These are phyloP conservation scores for Calonectria montana DNA, from an alignment of 2,329 filamentous ascomycete genomes.

Conservation along the genomic window DNA sequence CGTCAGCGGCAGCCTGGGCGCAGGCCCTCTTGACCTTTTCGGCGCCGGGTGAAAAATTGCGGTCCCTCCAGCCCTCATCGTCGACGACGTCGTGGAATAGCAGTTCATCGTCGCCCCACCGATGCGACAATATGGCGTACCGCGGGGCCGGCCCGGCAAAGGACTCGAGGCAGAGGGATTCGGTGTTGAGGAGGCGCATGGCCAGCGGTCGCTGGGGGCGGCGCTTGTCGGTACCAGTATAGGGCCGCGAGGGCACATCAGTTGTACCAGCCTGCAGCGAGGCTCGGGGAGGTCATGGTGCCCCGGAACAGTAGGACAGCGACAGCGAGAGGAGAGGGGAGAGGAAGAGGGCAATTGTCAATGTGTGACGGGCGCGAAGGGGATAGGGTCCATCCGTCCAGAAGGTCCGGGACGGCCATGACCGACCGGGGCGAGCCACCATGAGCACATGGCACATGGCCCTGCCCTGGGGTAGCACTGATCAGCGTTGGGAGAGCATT, in stretches of 20 bases:
- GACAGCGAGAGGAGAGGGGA: not conserved
- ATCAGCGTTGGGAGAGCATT: slow-evolving; percentile 3
- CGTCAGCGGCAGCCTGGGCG: slow-evolving; percentile 23
- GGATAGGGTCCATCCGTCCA: slow-evolving; percentile 1
- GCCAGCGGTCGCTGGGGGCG: not conserved
- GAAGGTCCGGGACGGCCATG: not conserved
- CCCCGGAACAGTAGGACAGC: not conserved
- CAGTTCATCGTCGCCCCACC: slow-evolving; percentile 27
- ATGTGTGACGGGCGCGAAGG: slow-evolving; percentile 13
- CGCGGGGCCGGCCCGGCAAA: slow-evolving; percentile 26
- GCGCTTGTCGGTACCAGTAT: not conserved
- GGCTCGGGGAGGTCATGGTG: slow-evolving; percentile 11
- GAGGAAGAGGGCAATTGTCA: not conserved
- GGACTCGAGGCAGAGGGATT: slow-evolving; percentile 23
- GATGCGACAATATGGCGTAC: slow-evolving; percentile 36
- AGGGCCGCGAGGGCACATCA: slow-evolving; percentile 14
- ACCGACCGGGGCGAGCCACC: slow-evolving; percentile 8
- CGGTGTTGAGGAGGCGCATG: slow-evolving; percentile 36
- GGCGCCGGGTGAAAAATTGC: slow-evolving; percentile 32
- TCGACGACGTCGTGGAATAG: slow-evolving; percentile 22
- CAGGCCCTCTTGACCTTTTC: slow-evolving; percentile 38
- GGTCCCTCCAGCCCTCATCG: not conserved
- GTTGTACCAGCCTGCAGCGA: slow-evolving; percentile 19
- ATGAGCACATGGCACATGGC: slow-evolving; percentile 11
- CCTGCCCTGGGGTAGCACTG: slow-evolving; percentile 10